Evolutionary conservation across 805 yeast genomes (phyloP).

Genomic region (Starmerella vaccinii): DNA sequence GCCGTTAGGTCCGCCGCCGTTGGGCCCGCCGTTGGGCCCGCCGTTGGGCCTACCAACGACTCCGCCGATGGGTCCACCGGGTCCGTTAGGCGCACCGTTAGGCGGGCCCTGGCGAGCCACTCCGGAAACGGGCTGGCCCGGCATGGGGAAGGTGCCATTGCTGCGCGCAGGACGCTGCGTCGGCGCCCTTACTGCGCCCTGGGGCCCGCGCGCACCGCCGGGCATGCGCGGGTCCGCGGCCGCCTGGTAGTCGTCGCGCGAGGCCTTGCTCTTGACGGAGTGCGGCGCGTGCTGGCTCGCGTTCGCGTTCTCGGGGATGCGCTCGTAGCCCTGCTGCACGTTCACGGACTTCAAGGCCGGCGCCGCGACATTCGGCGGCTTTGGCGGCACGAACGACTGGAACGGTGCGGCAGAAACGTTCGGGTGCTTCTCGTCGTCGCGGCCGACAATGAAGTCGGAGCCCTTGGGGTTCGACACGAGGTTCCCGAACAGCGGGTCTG

Average conservation of each 20-base stretch:
- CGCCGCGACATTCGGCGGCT: not conserved
- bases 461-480: slow-evolving; percentile 3
- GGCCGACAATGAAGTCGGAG: slow-evolving; percentile 9
- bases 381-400: slow-evolving; percentile 6
- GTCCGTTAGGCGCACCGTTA: too few species aligned
- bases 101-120: too few species aligned
- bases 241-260: not conserved
- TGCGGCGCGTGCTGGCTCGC: not conserved
- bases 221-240: not conserved
- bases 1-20: not conserved
- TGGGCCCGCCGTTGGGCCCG: not conserved
- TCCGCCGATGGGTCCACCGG: too few species aligned
- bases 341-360: slow-evolving; percentile 4
- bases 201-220: not conserved
- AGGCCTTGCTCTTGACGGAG: slow-evolving; percentile 5
- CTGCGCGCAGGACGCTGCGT: not conserved
- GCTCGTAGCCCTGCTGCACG: slow-evolving; percentile 5
- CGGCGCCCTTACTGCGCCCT: slow-evolving; percentile 1
- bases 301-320: not conserved
- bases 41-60: not conserved
- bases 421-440: slow-evolving; percentile 22
- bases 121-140: too few species aligned
- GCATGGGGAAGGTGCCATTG: too few species aligned
- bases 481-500: slow-evolving; percentile 7
- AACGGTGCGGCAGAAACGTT: slow-evolving; percentile 4